Percentiles rank a stretch among this genome's conserved stretches.
Evolutionary conservation across 2,329 filamentous ascomycete species (phyloP).

Genomic region (Xylariaceae sp.): DNA sequence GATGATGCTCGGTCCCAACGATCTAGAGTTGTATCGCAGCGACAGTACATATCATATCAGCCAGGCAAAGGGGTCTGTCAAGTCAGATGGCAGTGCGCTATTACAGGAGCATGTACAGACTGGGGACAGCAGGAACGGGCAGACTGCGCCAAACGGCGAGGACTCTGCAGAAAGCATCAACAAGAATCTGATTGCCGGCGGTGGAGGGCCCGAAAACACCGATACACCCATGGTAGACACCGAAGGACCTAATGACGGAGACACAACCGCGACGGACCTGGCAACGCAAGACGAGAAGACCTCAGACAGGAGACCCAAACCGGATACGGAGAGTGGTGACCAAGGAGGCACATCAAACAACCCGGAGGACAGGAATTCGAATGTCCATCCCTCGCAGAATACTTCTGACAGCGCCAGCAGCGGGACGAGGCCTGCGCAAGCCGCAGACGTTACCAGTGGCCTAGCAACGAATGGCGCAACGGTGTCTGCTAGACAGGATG

Average conservation of each 20-base stretch:
- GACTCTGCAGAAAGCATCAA: conserved; percentile 6
- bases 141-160: conserved; percentile 28
- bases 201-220: conserved; percentile 12
- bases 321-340: conserved; percentile 1
- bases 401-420: conserved; percentile 10
- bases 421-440: conserved; percentile 6
- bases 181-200: conserved; percentile 13
- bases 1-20: conserved; percentile 58
- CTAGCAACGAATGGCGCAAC: conserved; percentile 19
- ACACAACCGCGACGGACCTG: conserved; percentile 23
- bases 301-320: conserved; percentile 4
- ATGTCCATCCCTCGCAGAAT: conserved; percentile 3
- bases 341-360: not conserved
- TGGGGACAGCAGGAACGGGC: conserved; percentile 24
- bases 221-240: conserved; percentile 38
- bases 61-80: conserved; percentile 25
- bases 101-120: conserved; percentile 27
- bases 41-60: conserved; percentile 40
- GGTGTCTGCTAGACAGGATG: conserved; percentile 21
- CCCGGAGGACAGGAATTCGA: conserved; percentile 2
- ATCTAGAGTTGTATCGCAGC: conserved; percentile 58
- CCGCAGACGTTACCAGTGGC: conserved; percentile 5
- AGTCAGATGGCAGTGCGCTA: conserved; percentile 24
- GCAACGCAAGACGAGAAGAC: conserved; percentile 25
- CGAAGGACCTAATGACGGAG: conserved; percentile 17